Base-by-base conservation (phyloP, 768 basidiomycete genomes). In the Lanmaoa rubissima region DNA sequence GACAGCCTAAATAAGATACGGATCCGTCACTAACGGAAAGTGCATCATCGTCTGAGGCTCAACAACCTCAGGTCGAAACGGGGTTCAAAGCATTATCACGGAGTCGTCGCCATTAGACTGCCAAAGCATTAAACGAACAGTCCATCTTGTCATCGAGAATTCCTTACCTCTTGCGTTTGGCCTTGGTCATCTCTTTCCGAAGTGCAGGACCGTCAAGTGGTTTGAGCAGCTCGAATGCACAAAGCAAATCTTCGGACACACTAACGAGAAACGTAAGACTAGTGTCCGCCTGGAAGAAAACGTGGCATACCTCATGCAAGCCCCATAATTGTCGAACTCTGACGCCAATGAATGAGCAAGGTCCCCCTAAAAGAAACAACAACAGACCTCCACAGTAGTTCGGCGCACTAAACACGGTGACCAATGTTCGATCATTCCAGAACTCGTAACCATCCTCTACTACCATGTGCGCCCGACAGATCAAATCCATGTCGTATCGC, bases 381-480 rank as follows among this genome's bases (percentile, higher is more conserved):
- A 39, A 80, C 90, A 74, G 64, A 96, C 94, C 92, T 73, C 92
- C 93, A 69, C 93, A 94, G 65, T 94, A 94, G 66, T 97, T 97
- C 21, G 97, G 97, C 47, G 97, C 97, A 65, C 94, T 96, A 75
- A 99, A 99, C 53, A 99, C 94, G 1, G 97, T 99, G 51, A 99
- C 97, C 63, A 99, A 76, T 47, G 97, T 98, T 63, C 97, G 84
- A 67, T 99, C 97, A 66, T 98, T 98, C 92, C 97, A 99, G 70
- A 99, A 99, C 77, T 99, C 97, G 69, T 98, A 98, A 9, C 96
- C 96, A 68, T 95, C 93, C 72, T 99, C 97, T 60, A 99, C 97
- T 44, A 99, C 97, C 97, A 98, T 98, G 75, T 99, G 97, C 48
- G 97, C 97, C 48, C 97, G 88, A 78, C 97, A 98, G 75, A 99